Base-by-base conservation (phyloP, 768 basidiomycete genomes). In the Pisolithus marmoratus region DNA sequence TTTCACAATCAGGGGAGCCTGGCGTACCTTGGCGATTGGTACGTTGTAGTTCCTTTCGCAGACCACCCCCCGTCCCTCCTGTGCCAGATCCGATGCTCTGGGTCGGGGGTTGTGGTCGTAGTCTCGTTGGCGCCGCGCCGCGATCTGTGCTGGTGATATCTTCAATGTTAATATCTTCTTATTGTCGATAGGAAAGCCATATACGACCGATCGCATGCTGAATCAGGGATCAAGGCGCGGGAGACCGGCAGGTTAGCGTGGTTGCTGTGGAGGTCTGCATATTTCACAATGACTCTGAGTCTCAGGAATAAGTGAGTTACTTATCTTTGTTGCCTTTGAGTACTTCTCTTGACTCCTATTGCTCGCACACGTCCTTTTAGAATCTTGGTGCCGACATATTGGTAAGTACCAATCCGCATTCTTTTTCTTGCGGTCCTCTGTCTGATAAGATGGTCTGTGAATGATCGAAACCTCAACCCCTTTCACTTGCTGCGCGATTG, bases 1-100 rank as follows among this genome's bases (percentile, higher is more conserved):
- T 92, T 90, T 69, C 74, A 79, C 38, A 85, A 87, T 59, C 74
- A 75, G 44, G 90, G 91, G 7, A 86, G 81, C 51, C 68, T 93
- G 63, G 89, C 91, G 11, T 92, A 91, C 65, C 71, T 92, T 38
- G 89, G 90, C 20, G 79, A 84, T 58, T 89, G 85, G 83, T 80
- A 42, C 43, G 81, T 69, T 12, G 34, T 49, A 40, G 29, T 26
- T 50, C 37, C 24, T 42, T 38, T 48, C 24, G 11, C 12, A 6
- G 5, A 15, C 24, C 43, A 31, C 29, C 20, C 4, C 23, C 26
- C 42, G n/a, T n/a, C n/a, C n/a, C n/a, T n/a, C n/a, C 43, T 44
- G 9, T 44, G 9, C 22, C 23, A 11, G 43, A 26, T 2, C 24
- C 26, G 43, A 45, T 45, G 12, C 23, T 14, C 24, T 24, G 22